phyloP scores from a whole-genome alignment of 441 rosid genomes.

The Theobroma grandiflorum region DNA sequence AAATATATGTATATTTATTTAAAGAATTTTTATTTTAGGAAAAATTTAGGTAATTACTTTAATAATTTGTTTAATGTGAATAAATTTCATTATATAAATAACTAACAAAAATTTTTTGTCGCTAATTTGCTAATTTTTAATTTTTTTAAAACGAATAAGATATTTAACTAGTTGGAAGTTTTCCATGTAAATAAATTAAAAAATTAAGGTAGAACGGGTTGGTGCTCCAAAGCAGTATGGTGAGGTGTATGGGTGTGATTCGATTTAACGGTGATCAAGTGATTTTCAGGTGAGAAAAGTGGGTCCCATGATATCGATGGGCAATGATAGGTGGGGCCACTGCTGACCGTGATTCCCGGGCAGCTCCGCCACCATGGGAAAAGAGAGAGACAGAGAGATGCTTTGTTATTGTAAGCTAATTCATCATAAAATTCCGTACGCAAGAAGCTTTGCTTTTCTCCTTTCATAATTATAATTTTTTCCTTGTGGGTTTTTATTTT shows the following conservation, averaged over 20 bases:
- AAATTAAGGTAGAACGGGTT: neutral
- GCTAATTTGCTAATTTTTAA: no score
- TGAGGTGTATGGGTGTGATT: slow-evolving; percentile 3
- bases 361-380: slow-evolving; percentile 21
- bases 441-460: neutral
- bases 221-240: neutral
- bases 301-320: slow-evolving; percentile 23
- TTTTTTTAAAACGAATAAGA: no score
- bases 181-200: no score
- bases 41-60: no score
- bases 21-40: no score
- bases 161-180: no score
- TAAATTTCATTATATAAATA: no score
- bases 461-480: neutral
- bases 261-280: slow-evolving; percentile 35
- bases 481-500: neutral
- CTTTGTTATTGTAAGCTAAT: neutral
- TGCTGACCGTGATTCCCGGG: slow-evolving; percentile 18
- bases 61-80: no score
- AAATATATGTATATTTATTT: no score
- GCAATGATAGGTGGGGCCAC: slow-evolving; percentile 12
- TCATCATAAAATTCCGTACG: neutral
- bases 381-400: neutral
- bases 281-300: slow-evolving; percentile 7
- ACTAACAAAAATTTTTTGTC: no score